phyloP scores from a whole-genome alignment of 305 asterid genomes.

The Fraxinus latifolia region DNA sequence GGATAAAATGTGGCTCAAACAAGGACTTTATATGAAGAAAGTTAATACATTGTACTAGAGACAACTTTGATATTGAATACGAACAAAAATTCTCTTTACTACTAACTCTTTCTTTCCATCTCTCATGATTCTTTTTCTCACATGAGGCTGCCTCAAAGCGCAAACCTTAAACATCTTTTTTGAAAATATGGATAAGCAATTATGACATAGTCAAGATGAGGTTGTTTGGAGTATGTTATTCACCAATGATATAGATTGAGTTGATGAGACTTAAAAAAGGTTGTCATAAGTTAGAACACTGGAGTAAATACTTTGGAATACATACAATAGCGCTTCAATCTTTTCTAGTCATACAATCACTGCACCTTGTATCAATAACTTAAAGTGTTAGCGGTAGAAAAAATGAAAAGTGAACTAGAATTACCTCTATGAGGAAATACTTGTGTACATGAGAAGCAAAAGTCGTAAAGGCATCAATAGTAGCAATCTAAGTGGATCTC shows the following conservation, averaged over 20 bases:
- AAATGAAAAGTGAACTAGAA: background rate
- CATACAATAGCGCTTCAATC: background rate
- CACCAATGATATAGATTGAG: background rate
- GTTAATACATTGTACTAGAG: background rate
- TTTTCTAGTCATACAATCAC: background rate
- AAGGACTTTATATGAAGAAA: background rate
- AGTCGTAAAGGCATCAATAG: background rate
- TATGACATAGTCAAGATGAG: background rate
- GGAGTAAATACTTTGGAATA: background rate
- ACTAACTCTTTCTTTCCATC: background rate
- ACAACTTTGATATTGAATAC: background rate
- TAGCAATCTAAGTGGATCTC: background rate
- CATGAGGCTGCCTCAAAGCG: background rate
- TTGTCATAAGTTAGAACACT: background rate
- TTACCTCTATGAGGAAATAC: background rate
- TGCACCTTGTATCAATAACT: background rate
- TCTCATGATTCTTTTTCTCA: background rate
- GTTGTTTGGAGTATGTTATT: background rate
- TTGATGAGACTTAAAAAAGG: background rate
- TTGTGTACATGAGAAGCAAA: background rate
- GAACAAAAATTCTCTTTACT: background rate
- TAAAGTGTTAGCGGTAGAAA: background rate
- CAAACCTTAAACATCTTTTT: background rate
- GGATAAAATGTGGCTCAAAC: no score
- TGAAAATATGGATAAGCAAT: background rate